A percentile compares a stretch with the other conserved stretches of the same genome.
These are phyloP conservation scores for Tulasnella sp. DNA, from an alignment of 768 basidiomycete species.

Conservation along the genomic window DNA sequence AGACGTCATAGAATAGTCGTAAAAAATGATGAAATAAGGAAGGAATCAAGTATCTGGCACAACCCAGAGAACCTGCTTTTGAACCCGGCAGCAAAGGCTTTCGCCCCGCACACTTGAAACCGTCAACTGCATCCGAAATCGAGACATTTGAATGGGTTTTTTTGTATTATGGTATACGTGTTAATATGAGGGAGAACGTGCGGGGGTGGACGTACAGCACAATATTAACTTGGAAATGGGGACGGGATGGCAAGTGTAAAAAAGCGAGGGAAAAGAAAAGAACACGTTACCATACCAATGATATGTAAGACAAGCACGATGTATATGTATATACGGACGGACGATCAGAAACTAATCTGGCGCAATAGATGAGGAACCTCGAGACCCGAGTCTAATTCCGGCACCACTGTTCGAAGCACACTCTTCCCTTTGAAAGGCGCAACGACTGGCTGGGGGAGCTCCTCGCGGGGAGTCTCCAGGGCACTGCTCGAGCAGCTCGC, in stretches of 20 bases:
- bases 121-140: not conserved
- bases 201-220: not conserved
- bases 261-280: not conserved
- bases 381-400: not conserved
- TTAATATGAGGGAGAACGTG: not conserved
- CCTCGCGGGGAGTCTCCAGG: conserved; percentile 11
- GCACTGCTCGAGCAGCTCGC: conserved; percentile 13
- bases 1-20: too few species aligned
- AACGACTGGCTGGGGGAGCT: not conserved
- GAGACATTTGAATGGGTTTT: not conserved
- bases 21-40: too few species aligned
- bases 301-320: not conserved
- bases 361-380: not conserved
- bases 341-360: not conserved
- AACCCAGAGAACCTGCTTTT: too few species aligned
- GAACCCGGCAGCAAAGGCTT: not conserved
- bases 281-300: not conserved
- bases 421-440: not conserved
- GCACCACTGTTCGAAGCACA: not conserved
- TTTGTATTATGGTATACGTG: conserved; percentile 2
- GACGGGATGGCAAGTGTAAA: not conserved
- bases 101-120: not conserved
- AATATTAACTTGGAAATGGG: not conserved
- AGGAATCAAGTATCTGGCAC: too few species aligned
- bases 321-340: not conserved